These are phyloP conservation scores for Fomitopsis schrenkii DNA, from an alignment of 1,284 basidiomycete genomes.

Conservation along the genomic window DNA sequence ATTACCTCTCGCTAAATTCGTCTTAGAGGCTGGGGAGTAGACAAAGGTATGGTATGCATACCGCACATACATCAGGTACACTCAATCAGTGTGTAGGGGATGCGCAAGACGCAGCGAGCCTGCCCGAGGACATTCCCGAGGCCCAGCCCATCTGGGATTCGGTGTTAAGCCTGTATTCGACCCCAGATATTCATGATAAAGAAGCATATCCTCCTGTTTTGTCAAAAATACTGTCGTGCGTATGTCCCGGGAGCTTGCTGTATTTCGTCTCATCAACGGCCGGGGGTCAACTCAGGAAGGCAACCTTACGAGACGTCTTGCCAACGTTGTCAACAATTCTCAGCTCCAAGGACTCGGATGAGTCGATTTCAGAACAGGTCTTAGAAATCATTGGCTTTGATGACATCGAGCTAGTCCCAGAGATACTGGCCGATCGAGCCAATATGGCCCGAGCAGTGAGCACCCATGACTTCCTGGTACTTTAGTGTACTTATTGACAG, in stretches of 20 bases:
- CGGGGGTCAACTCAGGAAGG: constrained; percentile 23
- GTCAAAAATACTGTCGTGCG: constrained; percentile 30
- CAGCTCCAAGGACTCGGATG: constrained; percentile 39
- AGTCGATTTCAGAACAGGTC: constrained; percentile 77
- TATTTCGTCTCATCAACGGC: background rate
- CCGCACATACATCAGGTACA: background rate
- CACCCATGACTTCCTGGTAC: background rate
- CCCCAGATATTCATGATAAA: background rate
- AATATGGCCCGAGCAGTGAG: constrained; percentile 24
- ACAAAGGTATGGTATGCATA: background rate
- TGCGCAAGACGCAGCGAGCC: background rate
- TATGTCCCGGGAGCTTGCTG: constrained; percentile 9
- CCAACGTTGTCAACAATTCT: constrained; percentile 28
- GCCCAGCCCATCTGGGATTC: constrained; percentile 17
- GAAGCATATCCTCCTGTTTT: constrained; percentile 13
- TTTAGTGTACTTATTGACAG: background rate
- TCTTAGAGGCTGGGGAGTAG: background rate
- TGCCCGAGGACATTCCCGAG: constrained; percentile 8
- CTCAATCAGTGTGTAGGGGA: background rate
- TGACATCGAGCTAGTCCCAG: constrained; percentile 67
- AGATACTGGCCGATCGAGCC: constrained; percentile 48
- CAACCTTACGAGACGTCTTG: constrained; percentile 27
- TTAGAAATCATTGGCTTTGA: constrained; percentile 88
- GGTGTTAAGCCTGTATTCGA: constrained; percentile 20
- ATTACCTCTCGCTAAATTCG: background rate